Conservation (phyloP, 2,329 filamentous ascomycete species). For the Zopfia rhizophila region DNA sequence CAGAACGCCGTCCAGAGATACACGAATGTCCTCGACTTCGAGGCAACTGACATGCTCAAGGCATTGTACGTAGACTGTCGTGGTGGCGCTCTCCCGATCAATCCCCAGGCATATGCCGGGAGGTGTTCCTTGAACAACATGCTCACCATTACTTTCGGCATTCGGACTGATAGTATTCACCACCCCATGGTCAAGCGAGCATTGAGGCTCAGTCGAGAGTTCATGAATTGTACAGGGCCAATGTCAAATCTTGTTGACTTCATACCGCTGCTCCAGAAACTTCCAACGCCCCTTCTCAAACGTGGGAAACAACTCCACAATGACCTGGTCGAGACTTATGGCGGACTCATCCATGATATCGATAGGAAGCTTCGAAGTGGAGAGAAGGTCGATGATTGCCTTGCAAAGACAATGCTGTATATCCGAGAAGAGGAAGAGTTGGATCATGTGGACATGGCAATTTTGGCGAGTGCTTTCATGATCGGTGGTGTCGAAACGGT, state of each 20-base stretch:
- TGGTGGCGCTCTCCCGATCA: constrained; percentile 16
- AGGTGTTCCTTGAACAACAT: constrained; percentile 24
- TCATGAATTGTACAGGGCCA: constrained; percentile 24
- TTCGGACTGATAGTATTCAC: constrained; percentile 16
- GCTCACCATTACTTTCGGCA: constrained; percentile 23
- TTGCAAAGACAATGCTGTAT: constrained; percentile 26
- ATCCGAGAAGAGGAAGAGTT: constrained; percentile 17
- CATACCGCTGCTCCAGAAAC: constrained; percentile 19
- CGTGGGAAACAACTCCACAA: constrained; percentile 12
- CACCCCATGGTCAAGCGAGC: constrained; percentile 17
- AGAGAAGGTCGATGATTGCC: constrained; percentile 20
- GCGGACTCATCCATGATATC: constrained; percentile 25
- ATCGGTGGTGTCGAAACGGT: constrained; percentile 28
- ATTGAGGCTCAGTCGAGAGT: constrained; percentile 14
- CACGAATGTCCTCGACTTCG: constrained; percentile 24
- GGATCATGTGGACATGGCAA: constrained; percentile 27
- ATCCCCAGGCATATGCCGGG: constrained; percentile 24
- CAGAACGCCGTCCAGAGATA: constrained; percentile 25
- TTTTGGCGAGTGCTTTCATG: constrained; percentile 29
- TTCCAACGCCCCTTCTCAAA: constrained; percentile 5
- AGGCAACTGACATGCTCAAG: constrained; percentile 29
- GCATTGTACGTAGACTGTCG: constrained; percentile 20
- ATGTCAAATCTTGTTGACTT: constrained; percentile 28
- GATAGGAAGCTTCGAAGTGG: constrained; percentile 14
- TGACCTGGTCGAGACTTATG: constrained; percentile 22